These are phyloP conservation scores for Mortierella sp. DNA, from an alignment of 371 early-diverging fungal species.

Conservation along the genomic window DNA sequence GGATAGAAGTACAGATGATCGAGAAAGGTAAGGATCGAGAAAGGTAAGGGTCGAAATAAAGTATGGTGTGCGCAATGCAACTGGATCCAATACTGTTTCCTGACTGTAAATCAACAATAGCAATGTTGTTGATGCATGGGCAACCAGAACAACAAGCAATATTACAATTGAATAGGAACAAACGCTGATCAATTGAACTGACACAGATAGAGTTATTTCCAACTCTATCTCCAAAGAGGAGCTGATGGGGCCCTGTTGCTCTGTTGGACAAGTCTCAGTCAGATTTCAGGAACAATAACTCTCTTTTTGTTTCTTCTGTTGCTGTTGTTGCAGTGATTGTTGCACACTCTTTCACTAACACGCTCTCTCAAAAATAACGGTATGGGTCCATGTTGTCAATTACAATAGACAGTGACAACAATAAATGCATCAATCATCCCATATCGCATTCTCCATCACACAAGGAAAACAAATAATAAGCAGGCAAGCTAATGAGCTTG, in stretches of 20 bases:
- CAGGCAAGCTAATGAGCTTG: background rate
- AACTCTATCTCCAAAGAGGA: background rate
- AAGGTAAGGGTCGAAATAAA: background rate
- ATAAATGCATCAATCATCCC: background rate
- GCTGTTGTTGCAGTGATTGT: background rate
- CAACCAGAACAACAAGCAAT: background rate
- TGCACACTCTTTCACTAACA: background rate
- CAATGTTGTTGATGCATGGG: background rate
- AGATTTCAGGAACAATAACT: background rate
- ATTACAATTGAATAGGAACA: background rate
- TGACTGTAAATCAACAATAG: no score
- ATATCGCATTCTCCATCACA: background rate
- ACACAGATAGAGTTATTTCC: slow-evolving; percentile 10
- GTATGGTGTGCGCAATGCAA: background rate
- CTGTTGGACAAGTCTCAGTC: background rate
- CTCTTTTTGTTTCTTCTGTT: background rate
- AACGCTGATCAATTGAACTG: background rate
- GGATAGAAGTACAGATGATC: background rate
- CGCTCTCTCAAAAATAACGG: slow-evolving; percentile 5
- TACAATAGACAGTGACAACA: background rate
- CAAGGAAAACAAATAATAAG: background rate
- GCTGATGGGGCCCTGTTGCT: background rate
- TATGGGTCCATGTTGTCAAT: background rate
- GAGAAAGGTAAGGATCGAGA: background rate
- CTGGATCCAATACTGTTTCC: no score